These are phyloP conservation scores for Talinum fruticosum DNA, from an alignment of 148 eudicot genomes.

Conservation along the genomic window DNA sequence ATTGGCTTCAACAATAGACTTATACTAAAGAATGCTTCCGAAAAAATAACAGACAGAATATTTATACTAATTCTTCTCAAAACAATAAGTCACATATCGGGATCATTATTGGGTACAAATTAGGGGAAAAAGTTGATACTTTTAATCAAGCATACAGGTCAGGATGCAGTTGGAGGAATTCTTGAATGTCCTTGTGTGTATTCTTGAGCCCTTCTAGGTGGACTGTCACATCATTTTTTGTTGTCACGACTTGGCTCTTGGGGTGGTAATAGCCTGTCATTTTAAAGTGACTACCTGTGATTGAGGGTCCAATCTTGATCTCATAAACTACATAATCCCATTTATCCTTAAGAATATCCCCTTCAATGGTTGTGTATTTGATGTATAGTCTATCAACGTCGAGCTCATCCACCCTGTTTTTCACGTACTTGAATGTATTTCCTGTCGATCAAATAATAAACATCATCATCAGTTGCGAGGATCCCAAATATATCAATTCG, in stretches of 20 bases:
- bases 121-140: too few relatives aligned
- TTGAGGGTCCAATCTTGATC: background rate
- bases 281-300: conserved; percentile 17
- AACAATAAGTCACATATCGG: too few relatives aligned
- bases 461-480: background rate
- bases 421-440: conserved; percentile 5
- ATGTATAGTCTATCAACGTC: conserved; percentile 7
- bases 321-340: conserved; percentile 25
- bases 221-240: conserved; percentile 12
- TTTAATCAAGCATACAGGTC: background rate
- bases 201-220: conserved; percentile 20
- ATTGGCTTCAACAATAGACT: too few relatives aligned
- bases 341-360: conserved; percentile 23
- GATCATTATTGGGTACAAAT: too few relatives aligned
- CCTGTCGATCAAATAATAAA: background rate
- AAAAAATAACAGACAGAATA: too few relatives aligned
- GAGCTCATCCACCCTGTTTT: conserved; percentile 17
- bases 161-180: background rate
- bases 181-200: conserved; percentile 2
- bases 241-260: background rate
- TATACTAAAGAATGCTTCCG: too few relatives aligned
- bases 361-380: conserved; percentile 27
- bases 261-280: conserved; percentile 16
- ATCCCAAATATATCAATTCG: background rate
- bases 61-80: too few relatives aligned